Percentiles rank a stretch among this genome's conserved stretches.
phyloP scores from a whole-genome alignment of 1,284 basidiomycete genomes.

The Chiua sp. region DNA sequence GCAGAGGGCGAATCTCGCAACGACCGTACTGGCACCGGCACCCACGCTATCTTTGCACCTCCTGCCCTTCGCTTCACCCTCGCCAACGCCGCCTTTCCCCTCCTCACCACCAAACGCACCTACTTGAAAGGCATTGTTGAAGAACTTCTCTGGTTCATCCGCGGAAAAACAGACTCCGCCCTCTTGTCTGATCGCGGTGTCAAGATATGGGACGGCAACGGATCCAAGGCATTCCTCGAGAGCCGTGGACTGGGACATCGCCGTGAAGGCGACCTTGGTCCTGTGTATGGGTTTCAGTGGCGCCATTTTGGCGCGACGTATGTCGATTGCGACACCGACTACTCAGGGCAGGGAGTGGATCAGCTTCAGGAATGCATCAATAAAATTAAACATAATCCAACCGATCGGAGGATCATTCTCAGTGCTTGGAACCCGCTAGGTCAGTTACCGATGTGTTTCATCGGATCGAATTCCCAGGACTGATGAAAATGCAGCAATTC shows the following conservation, averaged over 20 bases:
- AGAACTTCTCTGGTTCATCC: conserved; percentile 96
- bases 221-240: conserved; percentile 87
- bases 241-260: conserved; percentile 82
- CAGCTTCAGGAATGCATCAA: conserved; percentile 88
- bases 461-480: neutral
- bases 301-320: conserved; percentile 96
- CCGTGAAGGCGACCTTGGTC: conserved; percentile 93
- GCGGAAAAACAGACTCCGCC: conserved; percentile 85
- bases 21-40: conserved; percentile 94
- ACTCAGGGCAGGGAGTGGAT: conserved; percentile 91
- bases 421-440: conserved; percentile 98
- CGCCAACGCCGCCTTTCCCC: conserved; percentile 73
- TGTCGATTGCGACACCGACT: conserved; percentile 81
- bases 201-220: conserved; percentile 99
- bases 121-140: conserved; percentile 93
- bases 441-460: conserved; percentile 39
- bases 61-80: conserved; percentile 89
- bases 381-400: conserved; percentile 94
- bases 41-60: conserved; percentile 89
- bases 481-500: conserved; percentile 67
- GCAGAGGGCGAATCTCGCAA: conserved; percentile 76
- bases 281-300: conserved; percentile 99
- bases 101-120: conserved; percentile 96
- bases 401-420: conserved; percentile 94
- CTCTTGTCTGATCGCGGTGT: conserved; percentile 84